Evolutionary conservation across 2,329 filamentous ascomycete genomes (phyloP).

Genomic region (Neofusicoccum sp.): DNA sequence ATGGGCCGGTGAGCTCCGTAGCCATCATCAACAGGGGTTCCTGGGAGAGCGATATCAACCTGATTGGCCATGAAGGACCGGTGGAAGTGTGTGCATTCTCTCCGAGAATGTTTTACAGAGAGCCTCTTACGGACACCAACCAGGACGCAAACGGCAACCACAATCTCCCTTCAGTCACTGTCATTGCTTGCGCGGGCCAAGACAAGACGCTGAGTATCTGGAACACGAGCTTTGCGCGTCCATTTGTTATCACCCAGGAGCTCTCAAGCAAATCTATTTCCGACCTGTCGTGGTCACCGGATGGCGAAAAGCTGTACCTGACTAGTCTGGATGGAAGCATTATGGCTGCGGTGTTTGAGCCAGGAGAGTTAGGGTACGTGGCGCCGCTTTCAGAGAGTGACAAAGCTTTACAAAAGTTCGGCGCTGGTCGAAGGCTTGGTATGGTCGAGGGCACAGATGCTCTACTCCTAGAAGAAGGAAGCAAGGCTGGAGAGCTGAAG

Average conservation of each 20-base stretch:
- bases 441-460: conserved; percentile 92
- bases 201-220: conserved; percentile 96
- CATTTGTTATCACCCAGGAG: conserved; percentile 86
- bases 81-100: conserved; percentile 98
- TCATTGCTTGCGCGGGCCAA: conserved; percentile 94
- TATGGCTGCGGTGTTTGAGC: conserved; percentile 75
- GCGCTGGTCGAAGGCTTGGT: conserved; percentile 81
- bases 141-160: conserved; percentile 43
- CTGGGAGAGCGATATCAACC: conserved; percentile 95
- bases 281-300: conserved; percentile 89
- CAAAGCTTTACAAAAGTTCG: conserved; percentile 88
- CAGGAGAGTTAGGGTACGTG: conserved; percentile 85
- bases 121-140: conserved; percentile 58
- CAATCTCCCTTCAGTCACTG: conserved; percentile 66
- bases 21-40: conserved; percentile 88
- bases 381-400: conserved; percentile 86
- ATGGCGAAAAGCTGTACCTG: conserved; percentile 81
- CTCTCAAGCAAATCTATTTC: conserved; percentile 88
- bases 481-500: conserved; percentile 84
- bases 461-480: conserved; percentile 81
- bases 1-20: conserved; percentile 94
- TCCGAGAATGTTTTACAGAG: conserved; percentile 77
- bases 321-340: conserved; percentile 90
- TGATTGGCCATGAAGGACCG: conserved; percentile 95
- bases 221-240: conserved; percentile 93